A percentile compares a stretch with the other conserved stretches of the same genome.
phyloP scores from a whole-genome alignment of 2,329 filamentous ascomycete species.

The Penicillium glabrum region DNA sequence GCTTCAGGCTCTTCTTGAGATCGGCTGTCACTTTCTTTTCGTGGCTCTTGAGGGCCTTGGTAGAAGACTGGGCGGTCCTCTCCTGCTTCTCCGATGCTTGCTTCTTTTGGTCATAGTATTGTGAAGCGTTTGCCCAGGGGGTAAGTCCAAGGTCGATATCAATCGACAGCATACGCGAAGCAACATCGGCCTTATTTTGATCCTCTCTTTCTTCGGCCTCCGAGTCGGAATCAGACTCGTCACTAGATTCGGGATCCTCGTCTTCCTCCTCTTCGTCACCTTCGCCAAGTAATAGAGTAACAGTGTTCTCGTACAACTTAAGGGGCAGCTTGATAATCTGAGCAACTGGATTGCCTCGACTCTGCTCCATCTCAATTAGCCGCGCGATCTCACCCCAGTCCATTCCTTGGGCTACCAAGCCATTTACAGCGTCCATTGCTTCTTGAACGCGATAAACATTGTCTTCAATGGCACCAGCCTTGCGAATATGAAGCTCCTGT shows the following conservation, averaged over 20 bases:
- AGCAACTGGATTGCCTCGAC: conserved; percentile 77
- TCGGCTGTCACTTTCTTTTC: conserved; percentile 85
- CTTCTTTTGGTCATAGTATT: conserved; percentile 90
- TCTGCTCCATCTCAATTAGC: conserved; percentile 84
- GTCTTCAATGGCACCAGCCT: conserved; percentile 85
- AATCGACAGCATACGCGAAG: conserved; percentile 59
- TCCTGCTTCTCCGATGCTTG: conserved; percentile 81
- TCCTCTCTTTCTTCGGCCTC: conserved; percentile 31
- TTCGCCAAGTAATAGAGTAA: conserved; percentile 77
- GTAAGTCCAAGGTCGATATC: conserved; percentile 82
- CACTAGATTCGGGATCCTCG: conserved; percentile 58
- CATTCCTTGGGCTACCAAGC: conserved; percentile 90
- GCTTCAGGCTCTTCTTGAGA: conserved; percentile 82
- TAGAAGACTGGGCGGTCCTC: conserved; percentile 79
- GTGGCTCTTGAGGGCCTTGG: conserved; percentile 81
- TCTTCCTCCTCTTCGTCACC: conserved; percentile 65
- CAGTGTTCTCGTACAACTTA: conserved; percentile 84
- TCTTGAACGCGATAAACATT: conserved; percentile 91
- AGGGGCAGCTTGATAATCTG: conserved; percentile 82
- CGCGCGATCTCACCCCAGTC: conserved; percentile 93
- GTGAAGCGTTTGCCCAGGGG: conserved; percentile 84
- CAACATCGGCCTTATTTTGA: conserved; percentile 21
- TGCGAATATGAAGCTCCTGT: conserved; percentile 80
- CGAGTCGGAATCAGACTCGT: conserved; percentile 56
- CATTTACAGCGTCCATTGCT: conserved; percentile 88